Evolutionary conservation across 2,329 filamentous ascomycete genomes (phyloP).

Genomic region (Thielaviopsis populi): DNA sequence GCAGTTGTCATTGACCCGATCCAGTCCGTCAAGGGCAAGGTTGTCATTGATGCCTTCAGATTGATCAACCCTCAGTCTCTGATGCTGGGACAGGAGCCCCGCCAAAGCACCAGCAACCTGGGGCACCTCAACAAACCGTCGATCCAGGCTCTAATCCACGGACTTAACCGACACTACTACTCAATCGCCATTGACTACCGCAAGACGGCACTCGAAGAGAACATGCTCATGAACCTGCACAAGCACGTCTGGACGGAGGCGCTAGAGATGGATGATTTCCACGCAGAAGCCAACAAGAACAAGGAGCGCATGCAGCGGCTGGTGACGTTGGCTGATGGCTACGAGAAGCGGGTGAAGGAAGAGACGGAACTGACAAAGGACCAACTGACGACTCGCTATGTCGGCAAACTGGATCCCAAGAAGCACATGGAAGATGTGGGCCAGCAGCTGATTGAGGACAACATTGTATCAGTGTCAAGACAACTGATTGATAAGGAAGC

Average conservation of each 20-base stretch:
- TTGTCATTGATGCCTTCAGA: constrained; percentile 97
- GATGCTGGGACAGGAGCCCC: constrained; percentile 94
- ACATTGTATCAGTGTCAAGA: constrained; percentile 93
- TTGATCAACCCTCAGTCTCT: constrained; percentile 95
- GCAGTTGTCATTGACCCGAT: constrained; percentile 97
- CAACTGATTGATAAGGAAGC: constrained; percentile 99
- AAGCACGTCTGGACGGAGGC: constrained; percentile 99
- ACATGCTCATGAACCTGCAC: constrained; percentile 99
- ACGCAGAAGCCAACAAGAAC: constrained; percentile 67
- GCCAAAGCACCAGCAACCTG: constrained; percentile 93
- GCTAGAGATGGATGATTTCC: constrained; percentile 92
- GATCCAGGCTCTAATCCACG: constrained; percentile 98
- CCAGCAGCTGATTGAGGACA: constrained; percentile 95
- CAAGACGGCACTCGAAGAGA: constrained; percentile 94
- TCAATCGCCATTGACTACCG: constrained; percentile 97
- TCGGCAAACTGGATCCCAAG: constrained; percentile 97
- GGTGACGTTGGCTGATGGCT: constrained; percentile 80
- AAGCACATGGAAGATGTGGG: constrained; percentile 97
- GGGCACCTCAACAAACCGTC: constrained; percentile 98
- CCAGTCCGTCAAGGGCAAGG: constrained; percentile 98
- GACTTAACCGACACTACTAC: constrained; percentile 97
- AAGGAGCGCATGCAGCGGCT: constrained; percentile 78
- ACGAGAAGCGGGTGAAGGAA: constrained; percentile 97
- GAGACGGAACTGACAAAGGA: constrained; percentile 95
- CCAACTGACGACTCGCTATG: constrained; percentile 95